Base-by-base conservation (phyloP, 139 green algal genomes). In the Picochlorum sp. region DNA sequence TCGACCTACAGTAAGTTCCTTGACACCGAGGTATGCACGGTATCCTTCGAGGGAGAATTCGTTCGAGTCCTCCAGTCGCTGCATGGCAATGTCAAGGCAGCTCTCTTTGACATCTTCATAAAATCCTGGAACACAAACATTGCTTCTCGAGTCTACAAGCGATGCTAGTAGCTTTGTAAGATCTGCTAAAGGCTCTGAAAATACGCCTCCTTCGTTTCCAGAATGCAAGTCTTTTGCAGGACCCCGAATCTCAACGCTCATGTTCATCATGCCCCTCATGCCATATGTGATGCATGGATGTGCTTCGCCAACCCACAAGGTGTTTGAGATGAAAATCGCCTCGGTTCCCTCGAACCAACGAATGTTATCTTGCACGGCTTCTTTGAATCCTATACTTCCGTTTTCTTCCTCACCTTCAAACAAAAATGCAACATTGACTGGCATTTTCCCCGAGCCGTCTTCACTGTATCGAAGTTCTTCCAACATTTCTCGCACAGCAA, bases 231-330 rank as follows among this genome's bases (percentile, higher is more conserved):
- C 90, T 6, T 83, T 78, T 15, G 77, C 49, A 2, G 90, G 86
- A 7, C 91, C 91, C 13, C 62, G 50, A 63, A 95, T 31, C 41
- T 66, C 60, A 9, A 50, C 49, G 37, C 49, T 37, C 10, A 61
- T 15, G 16, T 45, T 67, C 26, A 91, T 88, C 78, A 91, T 90
- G 52, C 87, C 85, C 10, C 86, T 66, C 90, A 96, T 97, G 74
- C 92, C 92, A 71, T 95, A 96, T 0, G 88, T 97, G n/a, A 98
- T 70, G 81, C 92, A 98, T 3, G 92, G 92, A 68, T 83, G 54
- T 38, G 76, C 72, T 74, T 98, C 92, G 8, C 89, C 89, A 56
- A 97, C 83, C 89, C 89, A 96, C 37, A 85, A 67, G 65, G 90
- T 93, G 80, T 96, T 97, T 72, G 65, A 83, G 69, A 96, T 92